Percentiles rank a stretch among this genome's conserved stretches.
Conservation (phyloP, 2,329 filamentous ascomycete species). For the Nigrospora sphaerica region DNA sequence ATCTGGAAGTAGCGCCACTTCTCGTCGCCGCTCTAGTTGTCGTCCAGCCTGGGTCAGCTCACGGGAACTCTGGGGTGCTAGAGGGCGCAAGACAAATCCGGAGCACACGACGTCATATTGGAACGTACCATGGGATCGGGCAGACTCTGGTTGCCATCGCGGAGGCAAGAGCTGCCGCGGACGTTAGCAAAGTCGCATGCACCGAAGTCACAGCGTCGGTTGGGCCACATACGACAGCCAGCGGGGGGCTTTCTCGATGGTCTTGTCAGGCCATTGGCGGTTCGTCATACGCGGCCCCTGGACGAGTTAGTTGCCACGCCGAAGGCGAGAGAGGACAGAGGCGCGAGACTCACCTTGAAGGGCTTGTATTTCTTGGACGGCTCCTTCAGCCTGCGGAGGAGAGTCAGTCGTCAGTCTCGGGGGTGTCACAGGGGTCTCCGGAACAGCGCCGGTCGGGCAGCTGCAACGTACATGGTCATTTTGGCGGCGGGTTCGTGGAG, state of each 20-base stretch:
- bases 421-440: too few species aligned
- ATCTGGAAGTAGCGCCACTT: constrained; percentile 95
- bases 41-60: constrained; percentile 87
- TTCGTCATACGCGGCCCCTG: constrained; percentile 19
- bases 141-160: constrained; percentile 92
- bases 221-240: constrained; percentile 58
- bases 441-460: too few species aligned
- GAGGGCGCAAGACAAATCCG: too few species aligned
- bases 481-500: too few species aligned
- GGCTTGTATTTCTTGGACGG: constrained; percentile 70
- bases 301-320: too few species aligned
- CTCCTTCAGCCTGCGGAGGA: constrained; percentile 55
- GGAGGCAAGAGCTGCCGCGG: constrained; percentile 54
- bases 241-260: constrained; percentile 74
- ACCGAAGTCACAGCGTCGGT: too few species aligned
- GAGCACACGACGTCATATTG: neutral
- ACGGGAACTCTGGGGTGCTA: constrained; percentile 68
- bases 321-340: too few species aligned
- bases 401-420: too few species aligned
- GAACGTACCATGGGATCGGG: constrained; percentile 82
- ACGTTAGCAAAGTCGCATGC: too few species aligned
- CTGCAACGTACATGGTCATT: too few species aligned
- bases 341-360: constrained; percentile 33
- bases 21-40: constrained; percentile 94
- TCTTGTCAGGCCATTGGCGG: constrained; percentile 78